phyloP scores from a whole-genome alignment of 306 rosid genomes.

The Malus fusca region DNA sequence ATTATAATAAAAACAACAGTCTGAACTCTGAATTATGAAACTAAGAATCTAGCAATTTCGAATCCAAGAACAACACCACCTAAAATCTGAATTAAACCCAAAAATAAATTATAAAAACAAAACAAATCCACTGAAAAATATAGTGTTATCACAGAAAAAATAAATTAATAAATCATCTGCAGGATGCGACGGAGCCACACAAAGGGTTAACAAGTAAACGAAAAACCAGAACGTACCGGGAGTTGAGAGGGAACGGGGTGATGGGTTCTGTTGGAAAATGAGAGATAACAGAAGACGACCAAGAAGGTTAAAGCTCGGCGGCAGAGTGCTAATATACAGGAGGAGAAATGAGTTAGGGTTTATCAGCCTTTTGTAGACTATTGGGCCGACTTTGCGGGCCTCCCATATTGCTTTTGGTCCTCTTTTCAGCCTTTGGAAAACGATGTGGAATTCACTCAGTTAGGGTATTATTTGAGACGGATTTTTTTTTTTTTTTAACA shows the following conservation, averaged over 20 bases:
- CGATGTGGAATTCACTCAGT: background rate
- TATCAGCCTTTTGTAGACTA: background rate
- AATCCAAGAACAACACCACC: background rate
- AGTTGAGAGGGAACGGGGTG: background rate
- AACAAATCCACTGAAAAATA: background rate
- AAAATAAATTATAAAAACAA: background rate
- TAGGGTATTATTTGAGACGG: no score
- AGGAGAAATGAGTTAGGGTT: background rate
- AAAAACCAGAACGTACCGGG: background rate
- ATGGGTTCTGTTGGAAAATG: background rate
- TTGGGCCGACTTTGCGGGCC: background rate
- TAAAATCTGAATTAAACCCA: background rate
- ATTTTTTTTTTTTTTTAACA: no score
- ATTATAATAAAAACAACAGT: background rate
- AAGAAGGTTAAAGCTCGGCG: background rate
- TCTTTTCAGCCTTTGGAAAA: background rate
- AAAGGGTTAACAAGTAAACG: background rate
- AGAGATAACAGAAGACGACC: background rate
- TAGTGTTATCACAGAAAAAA: background rate
- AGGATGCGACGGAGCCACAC: background rate
- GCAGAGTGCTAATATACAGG: background rate
- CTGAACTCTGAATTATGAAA: background rate
- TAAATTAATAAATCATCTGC: background rate
- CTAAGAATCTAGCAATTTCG: background rate
- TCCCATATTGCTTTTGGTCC: background rate